Percentiles rank a stretch among this genome's conserved stretches.
Evolutionary conservation across 495 filamentous ascomycete genomes (phyloP).

Genomic region (Talaromyces liani): DNA sequence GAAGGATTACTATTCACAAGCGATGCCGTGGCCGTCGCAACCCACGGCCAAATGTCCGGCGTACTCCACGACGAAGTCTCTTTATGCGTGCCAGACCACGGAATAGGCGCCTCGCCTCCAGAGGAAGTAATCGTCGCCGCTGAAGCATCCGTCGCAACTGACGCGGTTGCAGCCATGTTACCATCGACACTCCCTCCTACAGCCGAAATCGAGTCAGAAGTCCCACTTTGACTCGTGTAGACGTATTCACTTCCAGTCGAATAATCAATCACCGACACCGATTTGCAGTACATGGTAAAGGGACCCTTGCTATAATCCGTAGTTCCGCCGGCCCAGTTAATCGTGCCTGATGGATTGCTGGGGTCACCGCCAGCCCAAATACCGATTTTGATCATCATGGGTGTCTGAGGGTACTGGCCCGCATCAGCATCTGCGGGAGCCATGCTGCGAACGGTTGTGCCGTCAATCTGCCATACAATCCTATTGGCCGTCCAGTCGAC

Average conservation of each 20-base stretch:
- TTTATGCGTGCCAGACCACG: constrained; percentile 58
- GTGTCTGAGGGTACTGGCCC: constrained; percentile 74
- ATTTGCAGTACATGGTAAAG: constrained; percentile 78
- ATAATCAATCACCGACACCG: constrained; percentile 75
- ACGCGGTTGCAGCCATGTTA: constrained; percentile 27
- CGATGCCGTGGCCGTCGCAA: constrained; percentile 29
- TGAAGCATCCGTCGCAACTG: constrained; percentile 23
- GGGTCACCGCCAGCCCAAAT: constrained; percentile 84
- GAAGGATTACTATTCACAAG: constrained; percentile 51
- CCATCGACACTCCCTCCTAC: constrained; percentile 62
- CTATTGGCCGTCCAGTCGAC: constrained; percentile 68
- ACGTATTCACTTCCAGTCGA: constrained; percentile 77
- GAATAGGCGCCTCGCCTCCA: constrained; percentile 46
- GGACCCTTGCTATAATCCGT: constrained; percentile 76
- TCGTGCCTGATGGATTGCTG: constrained; percentile 54
- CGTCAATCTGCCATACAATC: constrained; percentile 71
- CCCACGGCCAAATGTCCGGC: constrained; percentile 57
- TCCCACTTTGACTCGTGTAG: constrained; percentile 69
- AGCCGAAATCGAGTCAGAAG: constrained; percentile 72
- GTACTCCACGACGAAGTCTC: constrained; percentile 40
- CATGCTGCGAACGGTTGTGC: constrained; percentile 57
- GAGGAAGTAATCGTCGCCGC: constrained; percentile 49
- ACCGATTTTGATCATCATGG: constrained; percentile 76
- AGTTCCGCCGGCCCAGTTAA: constrained; percentile 77
- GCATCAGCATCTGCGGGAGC: constrained; percentile 55